Base-by-base conservation (phyloP, 768 basidiomycete genomes). In the Xerocomus spinulosus region DNA sequence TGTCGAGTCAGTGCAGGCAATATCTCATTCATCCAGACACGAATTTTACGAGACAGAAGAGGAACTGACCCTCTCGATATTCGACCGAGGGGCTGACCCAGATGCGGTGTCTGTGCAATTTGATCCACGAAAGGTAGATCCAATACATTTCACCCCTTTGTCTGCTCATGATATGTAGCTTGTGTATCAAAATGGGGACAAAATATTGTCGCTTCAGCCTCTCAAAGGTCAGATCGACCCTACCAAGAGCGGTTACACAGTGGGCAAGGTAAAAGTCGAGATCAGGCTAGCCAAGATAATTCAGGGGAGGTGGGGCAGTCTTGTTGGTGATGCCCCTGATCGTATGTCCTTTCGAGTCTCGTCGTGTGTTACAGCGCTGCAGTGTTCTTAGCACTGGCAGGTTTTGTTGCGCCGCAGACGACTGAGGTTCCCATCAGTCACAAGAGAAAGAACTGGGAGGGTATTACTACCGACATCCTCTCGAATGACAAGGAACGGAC, bases 1-100 rank as follows among this genome's bases (percentile, higher is more conserved):
- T 25, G 32, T 5, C 3, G 17, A 12, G 3, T 15, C 8, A 12
- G 26, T 28, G 18, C 23, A 6, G 12, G 21, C n/a, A n/a, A 18
- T 3, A 2, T 40, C 32, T 13, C 9, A 15, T 46, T 44, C 10
- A 55, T 40, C 35, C 42, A 90, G 88, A 66, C 82, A 92, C 70
- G 88, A 90, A 65, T 92, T 86, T 66, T 92, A 92, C 67, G 90
- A 92, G 68, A 86, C 83, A 12, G 89, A 92, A 56, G 86, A 91
- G 50, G 74, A 62, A 52, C 62, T 91, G 46, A 85, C 73, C 17
- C 63, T 92, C 58, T 83, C 86, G 46, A 73, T 92, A 59, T 92
- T 91, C 59, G 84, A 92, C 69, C 79, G 81, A 55, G 81, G 81
- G 55, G 88, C 80, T 33, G 81, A 90, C 64, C 78, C 84, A 13